Evolutionary conservation across 2,329 filamentous ascomycete species (phyloP), one percentile per base, ranked within the genome.

Genomic region (Talaromyces amestolkiae): DNA sequence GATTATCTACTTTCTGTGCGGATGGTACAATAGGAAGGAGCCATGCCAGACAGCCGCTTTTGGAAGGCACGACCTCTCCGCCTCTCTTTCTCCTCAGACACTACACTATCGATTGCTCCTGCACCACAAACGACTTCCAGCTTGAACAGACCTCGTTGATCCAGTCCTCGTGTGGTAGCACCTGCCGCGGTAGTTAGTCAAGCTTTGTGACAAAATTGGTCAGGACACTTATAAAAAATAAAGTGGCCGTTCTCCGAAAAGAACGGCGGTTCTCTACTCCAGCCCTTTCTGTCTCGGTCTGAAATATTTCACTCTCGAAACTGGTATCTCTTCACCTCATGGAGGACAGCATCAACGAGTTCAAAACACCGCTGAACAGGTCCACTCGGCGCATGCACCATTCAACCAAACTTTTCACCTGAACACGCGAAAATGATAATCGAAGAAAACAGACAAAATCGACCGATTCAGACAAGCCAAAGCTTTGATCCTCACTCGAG

Each of bases 401-500:
- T 39, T 43, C 53, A 63, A 63, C n/a, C 61, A 67, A 63, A 56
- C 49, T 45, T 49, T 47, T 41, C 53, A 39, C n/a, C 54, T 45
- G 31, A 66, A 61, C 45, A 54, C 53, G 8, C 17, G 24, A n/a
- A 31, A 49, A 58, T 24, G 61, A 69, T 47, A 63, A 51, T 68
- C 58, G 69, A 66, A 53, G 59, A 27, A 60, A 45, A 43, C 6
- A 24, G 27, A 47, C 61, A n/a, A 53, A 39, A 33, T 56, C n/a
- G 33, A 69, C 69, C 75, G 74, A 73, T 71, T 82, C 85, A 82
- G 91, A 94, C 91, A 93, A 94, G 92, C 86, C 91, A 83, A 92
- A 88, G 83, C 92, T 93, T 92, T 96, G 92, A 96, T 89, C 83
- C 91, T 91, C 92, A 93, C 91, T 86, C 89, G 77, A 87, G 91